phyloP scores from a whole-genome alignment of 805 yeast species.

The Candida dajiaensis region DNA sequence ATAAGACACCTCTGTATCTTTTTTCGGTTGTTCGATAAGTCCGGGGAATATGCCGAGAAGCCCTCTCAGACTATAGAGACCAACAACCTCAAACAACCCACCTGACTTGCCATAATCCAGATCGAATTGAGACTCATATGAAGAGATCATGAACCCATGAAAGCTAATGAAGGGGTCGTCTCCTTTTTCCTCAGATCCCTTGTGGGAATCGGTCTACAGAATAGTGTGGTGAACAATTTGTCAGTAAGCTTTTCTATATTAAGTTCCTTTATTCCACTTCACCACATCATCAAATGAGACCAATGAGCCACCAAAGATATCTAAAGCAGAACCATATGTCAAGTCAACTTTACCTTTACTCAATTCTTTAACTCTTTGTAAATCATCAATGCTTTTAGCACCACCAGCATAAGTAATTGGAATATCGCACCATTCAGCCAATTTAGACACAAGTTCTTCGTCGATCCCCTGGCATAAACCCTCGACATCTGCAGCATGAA shows the following conservation, averaged over 20 bases:
- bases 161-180: no score
- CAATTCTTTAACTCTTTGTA: conserved; percentile 55
- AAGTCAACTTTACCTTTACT: conserved; percentile 84
- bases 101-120: no score
- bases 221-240: no score
- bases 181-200: no score
- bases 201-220: neutral
- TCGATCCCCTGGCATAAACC: conserved; percentile 95
- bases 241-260: no score
- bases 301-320: conserved; percentile 85
- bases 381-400: conserved; percentile 68
- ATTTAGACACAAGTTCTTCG: conserved; percentile 57
- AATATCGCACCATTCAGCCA: conserved; percentile 76
- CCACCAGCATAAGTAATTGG: conserved; percentile 97
- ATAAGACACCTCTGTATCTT: neutral
- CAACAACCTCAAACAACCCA: no score
- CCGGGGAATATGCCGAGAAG: neutral
- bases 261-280: conserved; percentile 67
- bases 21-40: neutral
- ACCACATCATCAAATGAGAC: conserved; percentile 76
- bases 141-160: no score
- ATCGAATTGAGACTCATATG: no score
- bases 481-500: conserved; percentile 98
- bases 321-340: conserved; percentile 89
- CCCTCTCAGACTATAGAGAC: no score